Evolutionary conservation across 495 filamentous ascomycete species (phyloP).

Genomic region (Trichoderma parareesei): DNA sequence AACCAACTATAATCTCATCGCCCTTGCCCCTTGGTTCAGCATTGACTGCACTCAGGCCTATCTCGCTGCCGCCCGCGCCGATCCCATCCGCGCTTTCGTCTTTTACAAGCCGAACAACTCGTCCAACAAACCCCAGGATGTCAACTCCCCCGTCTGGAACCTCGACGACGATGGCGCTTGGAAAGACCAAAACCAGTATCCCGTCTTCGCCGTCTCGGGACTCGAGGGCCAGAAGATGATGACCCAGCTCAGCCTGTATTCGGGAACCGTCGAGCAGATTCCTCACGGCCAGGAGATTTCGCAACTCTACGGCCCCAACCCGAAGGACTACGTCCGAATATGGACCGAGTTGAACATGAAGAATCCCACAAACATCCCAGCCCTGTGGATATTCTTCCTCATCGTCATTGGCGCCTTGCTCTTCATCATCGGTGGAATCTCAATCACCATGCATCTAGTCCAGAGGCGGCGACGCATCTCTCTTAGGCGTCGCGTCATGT

Average conservation of each 20-base stretch:
- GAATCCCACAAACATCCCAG: slow-evolving; percentile 43
- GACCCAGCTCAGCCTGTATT: slow-evolving; percentile 63
- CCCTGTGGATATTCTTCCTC: slow-evolving; percentile 76
- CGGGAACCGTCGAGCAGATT: slow-evolving; percentile 55
- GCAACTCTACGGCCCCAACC: slow-evolving; percentile 54
- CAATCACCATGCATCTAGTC: slow-evolving; percentile 63
- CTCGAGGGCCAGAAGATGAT: slow-evolving; percentile 57
- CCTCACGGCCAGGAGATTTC: slow-evolving; percentile 49
- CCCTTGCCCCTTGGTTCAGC: slow-evolving; percentile 82
- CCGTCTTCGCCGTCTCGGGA: slow-evolving; percentile 78
- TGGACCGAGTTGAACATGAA: slow-evolving; percentile 39
- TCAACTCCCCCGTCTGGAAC: slow-evolving; percentile 53
- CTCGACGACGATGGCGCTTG: slow-evolving; percentile 56
- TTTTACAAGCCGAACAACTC: slow-evolving; percentile 62
- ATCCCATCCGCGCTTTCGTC: slow-evolving; percentile 57
- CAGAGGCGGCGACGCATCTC: slow-evolving; percentile 56
- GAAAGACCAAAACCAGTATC: slow-evolving; percentile 56
- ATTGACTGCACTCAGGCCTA: slow-evolving; percentile 60
- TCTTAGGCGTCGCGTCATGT: slow-evolving; percentile 59
- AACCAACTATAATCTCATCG: slow-evolving; percentile 57
- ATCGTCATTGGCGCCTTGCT: slow-evolving; percentile 71
- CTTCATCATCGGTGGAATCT: slow-evolving; percentile 53
- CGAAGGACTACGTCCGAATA: slow-evolving; percentile 46
- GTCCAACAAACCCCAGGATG: slow-evolving; percentile 50
- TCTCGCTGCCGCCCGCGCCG: slow-evolving; percentile 50